Evolutionary conservation across 371 early-diverging fungal genomes (phyloP), one percentile per base, ranked within the genome.

Genomic region (Circinella minor): DNA sequence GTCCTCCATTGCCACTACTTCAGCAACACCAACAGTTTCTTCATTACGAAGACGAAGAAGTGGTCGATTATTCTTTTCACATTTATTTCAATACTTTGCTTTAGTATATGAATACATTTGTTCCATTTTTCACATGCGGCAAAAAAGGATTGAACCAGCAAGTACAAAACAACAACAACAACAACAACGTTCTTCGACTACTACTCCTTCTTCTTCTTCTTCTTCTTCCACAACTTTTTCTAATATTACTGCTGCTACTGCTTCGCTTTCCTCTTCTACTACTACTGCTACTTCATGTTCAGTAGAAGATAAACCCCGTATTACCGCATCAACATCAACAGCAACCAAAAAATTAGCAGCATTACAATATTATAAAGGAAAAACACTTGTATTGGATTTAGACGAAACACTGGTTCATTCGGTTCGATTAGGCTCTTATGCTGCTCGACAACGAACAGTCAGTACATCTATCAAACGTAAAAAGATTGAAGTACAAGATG

Each of bases 341-440:
- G 46, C 27, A 51, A 54, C 67, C 5, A 67, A 60, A 36, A 47
- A 63, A 48, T 34, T 43, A 15, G 60, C 65, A 13, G 69, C 74
- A 34, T 57, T 71, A 55, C 73, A 79, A 62, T 84, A 84, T 55
- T 84, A 81, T 55, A 79, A 79, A 62, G 76, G 76, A 62, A 97
- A 97, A 79, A 96, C 95, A 7, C 83, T 99, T 46, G 95, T 98
- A 7, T 82, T 99, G 69, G 99, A 99, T 83, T 84, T 99, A 63
- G 99, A 99, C 73, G 98, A 98, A 80, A 98, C 99, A 0, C 86
- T 99, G 59, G 95, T 99, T 34, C 98, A 98, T 81, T 94, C 97
- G 34, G 80, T 81, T 48, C 73, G 82, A 37, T 70, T 81, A 39
- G 82, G 82, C 3, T 73, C 76, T 17, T 68, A 68, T 63, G 72